Percentiles rank a stretch among this genome's conserved stretches.
These are phyloP conservation scores for Penicillium crystallinum DNA, from an alignment of 495 filamentous ascomycete species.

Conservation along the genomic window DNA sequence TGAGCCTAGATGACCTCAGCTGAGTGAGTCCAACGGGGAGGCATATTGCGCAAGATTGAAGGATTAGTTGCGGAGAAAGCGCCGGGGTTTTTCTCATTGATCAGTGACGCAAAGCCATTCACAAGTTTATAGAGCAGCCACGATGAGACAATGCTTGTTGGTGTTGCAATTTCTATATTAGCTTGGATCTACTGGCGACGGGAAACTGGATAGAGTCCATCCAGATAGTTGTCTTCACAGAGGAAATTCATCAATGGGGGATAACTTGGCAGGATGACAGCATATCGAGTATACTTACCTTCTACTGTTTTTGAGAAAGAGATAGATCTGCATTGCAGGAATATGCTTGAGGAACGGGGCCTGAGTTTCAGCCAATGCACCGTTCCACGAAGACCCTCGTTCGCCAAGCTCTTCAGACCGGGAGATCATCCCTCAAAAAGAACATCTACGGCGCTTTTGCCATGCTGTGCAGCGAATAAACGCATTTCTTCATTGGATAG, in stretches of 20 bases:
- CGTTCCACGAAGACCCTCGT: constrained; percentile 9
- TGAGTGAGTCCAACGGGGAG: background rate
- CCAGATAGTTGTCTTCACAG: background rate
- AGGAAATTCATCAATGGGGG: background rate
- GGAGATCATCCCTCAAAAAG: constrained; percentile 12
- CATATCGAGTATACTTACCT: background rate
- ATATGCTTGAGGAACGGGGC: background rate
- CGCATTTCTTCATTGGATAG: background rate
- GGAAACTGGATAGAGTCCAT: background rate
- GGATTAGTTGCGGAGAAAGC: background rate
- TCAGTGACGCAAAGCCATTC: background rate
- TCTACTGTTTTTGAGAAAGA: background rate
- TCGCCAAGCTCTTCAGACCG: constrained; percentile 15
- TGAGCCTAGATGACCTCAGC: constrained; percentile 10
- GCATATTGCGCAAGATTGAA: background rate
- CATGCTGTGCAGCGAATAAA: background rate
- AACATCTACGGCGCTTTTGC: background rate
- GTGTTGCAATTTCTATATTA: background rate
- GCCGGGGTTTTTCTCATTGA: background rate
- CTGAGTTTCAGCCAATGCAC: background rate
- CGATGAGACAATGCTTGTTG: background rate
- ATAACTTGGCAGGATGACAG: background rate
- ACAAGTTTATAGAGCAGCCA: background rate
- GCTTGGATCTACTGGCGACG: background rate
- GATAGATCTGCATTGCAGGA: background rate